These are phyloP conservation scores for Syncephalastrum monosporum DNA, from an alignment of 371 early-diverging fungal species.

Conservation along the genomic window DNA sequence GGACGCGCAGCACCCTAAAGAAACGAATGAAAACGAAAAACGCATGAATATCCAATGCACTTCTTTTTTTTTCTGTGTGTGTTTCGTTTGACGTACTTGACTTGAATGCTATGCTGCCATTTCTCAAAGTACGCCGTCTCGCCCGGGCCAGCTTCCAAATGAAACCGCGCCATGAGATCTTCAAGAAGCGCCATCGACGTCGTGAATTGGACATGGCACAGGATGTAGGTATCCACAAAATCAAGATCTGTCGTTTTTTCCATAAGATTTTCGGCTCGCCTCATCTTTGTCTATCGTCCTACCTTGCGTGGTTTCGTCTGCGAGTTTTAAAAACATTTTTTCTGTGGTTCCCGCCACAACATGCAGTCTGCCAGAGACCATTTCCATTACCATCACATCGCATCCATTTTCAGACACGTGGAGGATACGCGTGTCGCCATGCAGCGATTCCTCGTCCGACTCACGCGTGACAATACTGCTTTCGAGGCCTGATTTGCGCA, in stretches of 20 bases:
- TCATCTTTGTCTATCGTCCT: background rate
- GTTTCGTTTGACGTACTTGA: constrained; percentile 47
- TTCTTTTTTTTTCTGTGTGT: too few relatives aligned
- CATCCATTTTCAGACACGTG: constrained; percentile 54
- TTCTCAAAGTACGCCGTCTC: constrained; percentile 54
- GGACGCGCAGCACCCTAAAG: constrained; percentile 58
- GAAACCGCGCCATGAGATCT: constrained; percentile 56
- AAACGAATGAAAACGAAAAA: background rate
- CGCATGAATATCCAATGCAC: background rate
- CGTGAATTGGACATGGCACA: constrained; percentile 59
- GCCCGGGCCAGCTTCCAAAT: constrained; percentile 53
- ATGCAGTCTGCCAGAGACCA: constrained; percentile 43
- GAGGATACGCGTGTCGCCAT: constrained; percentile 13
- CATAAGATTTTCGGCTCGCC: background rate
- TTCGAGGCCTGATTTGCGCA: too few relatives aligned
- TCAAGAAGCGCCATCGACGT: constrained; percentile 57
- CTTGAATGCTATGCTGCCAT: constrained; percentile 65
- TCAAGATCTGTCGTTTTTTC: constrained; percentile 45
- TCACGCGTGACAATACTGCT: too few relatives aligned
- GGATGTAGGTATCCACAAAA: constrained; percentile 62
- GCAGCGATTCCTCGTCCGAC: too few relatives aligned
- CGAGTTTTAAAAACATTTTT: constrained; percentile 59
- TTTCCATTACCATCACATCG: constrained; percentile 39
- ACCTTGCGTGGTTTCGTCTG: constrained; percentile 67
- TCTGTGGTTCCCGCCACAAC: constrained; percentile 63